Percentiles rank a stretch among this genome's conserved stretches.
phyloP scores from a whole-genome alignment of 352 stramenopile genomes.

The Phytophthora constricta region DNA sequence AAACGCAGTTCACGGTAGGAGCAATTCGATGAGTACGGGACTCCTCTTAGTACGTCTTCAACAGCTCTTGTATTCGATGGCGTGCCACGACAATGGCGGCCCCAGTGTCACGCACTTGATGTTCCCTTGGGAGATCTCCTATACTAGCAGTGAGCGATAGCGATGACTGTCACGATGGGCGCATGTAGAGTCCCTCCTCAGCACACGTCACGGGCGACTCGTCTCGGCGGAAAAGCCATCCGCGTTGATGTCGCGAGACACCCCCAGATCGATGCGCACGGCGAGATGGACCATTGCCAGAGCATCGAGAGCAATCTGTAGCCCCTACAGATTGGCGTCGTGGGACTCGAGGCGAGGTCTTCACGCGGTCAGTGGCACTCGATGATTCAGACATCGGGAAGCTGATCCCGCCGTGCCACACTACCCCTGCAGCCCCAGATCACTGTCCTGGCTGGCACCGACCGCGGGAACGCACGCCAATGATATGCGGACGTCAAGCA shows the following conservation, averaged over 20 bases:
- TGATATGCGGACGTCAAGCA: not conserved
- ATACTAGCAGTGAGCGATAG: no score
- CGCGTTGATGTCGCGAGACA: slow-evolving; percentile 19
- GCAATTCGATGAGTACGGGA: slow-evolving; percentile 16
- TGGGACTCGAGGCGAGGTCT: not conserved
- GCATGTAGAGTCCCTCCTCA: not conserved
- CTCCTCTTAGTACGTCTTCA: slow-evolving; percentile 4
- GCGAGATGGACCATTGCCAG: slow-evolving; percentile 10
- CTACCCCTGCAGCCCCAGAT: not conserved
- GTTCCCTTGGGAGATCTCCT: not conserved
- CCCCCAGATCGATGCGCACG: not conserved
- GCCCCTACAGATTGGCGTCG: slow-evolving; percentile 14
- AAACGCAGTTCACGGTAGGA: slow-evolving; percentile 10
- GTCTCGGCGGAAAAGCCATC: slow-evolving; percentile 5
- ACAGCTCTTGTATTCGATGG: slow-evolving; percentile 9
- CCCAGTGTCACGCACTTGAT: slow-evolving; percentile 13
- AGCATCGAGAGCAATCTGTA: slow-evolving; percentile 22
- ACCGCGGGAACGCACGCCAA: not conserved
- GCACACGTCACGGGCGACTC: slow-evolving; percentile 23
- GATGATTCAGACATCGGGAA: not conserved
- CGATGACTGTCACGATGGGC: slow-evolving; percentile 7
- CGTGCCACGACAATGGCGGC: slow-evolving; percentile 24
- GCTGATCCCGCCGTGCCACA: not conserved
- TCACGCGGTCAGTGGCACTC: no score
- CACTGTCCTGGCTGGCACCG: no score